phyloP scores from a whole-genome alignment of 768 basidiomycete genomes.

The Russula lepida region DNA sequence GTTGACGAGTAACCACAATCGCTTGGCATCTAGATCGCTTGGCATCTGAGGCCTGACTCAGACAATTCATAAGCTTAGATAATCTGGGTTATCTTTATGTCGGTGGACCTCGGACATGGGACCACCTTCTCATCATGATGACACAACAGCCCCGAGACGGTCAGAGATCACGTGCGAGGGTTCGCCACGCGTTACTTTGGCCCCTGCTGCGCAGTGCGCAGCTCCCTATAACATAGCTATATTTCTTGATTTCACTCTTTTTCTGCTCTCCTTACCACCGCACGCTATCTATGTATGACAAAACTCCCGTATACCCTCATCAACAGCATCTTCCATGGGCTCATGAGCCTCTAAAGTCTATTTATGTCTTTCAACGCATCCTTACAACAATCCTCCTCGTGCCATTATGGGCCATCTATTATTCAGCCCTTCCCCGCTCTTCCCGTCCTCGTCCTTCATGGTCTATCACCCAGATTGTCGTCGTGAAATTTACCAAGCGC shows the following conservation, averaged over 20 bases:
- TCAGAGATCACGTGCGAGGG: neutral
- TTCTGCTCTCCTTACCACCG: too few species aligned
- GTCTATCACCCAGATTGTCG: conserved; percentile 41
- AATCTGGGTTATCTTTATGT: neutral
- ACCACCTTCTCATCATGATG: neutral
- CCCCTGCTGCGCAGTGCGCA: neutral
- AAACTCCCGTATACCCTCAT: conserved; percentile 33
- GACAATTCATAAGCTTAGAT: neutral
- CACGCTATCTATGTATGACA: conserved; percentile 23
- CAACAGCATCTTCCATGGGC: conserved; percentile 38
- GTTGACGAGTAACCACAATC: too few species aligned
- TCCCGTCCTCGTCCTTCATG: conserved; percentile 42
- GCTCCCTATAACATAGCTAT: neutral
- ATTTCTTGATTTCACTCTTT: too few species aligned
- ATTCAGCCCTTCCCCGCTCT: conserved; percentile 36
- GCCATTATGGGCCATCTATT: conserved; percentile 38
- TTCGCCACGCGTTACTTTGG: neutral
- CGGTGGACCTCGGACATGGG: neutral
- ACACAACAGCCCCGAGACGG: too few species aligned
- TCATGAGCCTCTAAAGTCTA: conserved; percentile 37
- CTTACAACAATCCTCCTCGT: conserved; percentile 42
- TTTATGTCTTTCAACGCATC: conserved; percentile 42
- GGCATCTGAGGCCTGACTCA: too few species aligned
- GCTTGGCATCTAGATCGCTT: too few species aligned
- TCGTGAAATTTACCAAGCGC: conserved; percentile 44